Base-by-base conservation (phyloP, 805 yeast species). In the Helenozyma rhizophorensis region DNA sequence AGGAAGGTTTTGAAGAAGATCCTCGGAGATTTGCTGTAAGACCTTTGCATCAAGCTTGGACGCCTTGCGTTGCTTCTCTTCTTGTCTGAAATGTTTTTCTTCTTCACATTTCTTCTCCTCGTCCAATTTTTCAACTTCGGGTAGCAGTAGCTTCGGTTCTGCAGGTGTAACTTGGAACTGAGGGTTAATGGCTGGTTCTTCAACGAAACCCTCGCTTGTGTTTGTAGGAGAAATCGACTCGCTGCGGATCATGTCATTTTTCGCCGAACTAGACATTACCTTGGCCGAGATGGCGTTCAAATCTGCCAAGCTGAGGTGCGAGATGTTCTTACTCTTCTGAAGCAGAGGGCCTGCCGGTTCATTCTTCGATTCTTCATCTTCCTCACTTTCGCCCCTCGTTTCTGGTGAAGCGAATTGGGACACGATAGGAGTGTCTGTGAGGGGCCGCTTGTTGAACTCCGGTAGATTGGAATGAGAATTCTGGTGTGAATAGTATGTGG, bases 371-470 rank as follows among this genome's bases (percentile, higher is more conserved):
- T 41, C 45, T 6, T 58, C 66, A 12, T 54, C 61, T 25, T 57
- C 65, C 21, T 57, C 54, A 11, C 53, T 48, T 29, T 58, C 58
- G 13, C 45, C 48, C 23, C 55, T 33, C 6, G 60, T 48, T 9
- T 50, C 54, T 0, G 88, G 88, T 1, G 85, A 78, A 1, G 74
- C 60, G 50, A 70, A 62, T 3, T 68, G 63, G 19, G 83, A 76
- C 9, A 71, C 72, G 1, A 79, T 69, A 0, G 93, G 93, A 0
- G 93, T 83, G 49, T 83, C 93, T 26, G 81, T 78, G 33, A 78
- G 60, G 0, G 93, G 93, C 28, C 88, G 63, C 54, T 75, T 78
- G 50, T 81, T 78, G 58, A 83, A 83, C 35, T 65, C 77, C 0
- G 84, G 83, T 27, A 70, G 53, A 24, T 43, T 40, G 11, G 42